phyloP scores from a whole-genome alignment of 1,284 basidiomycete species.

The Takashimella tepidaria region DNA sequence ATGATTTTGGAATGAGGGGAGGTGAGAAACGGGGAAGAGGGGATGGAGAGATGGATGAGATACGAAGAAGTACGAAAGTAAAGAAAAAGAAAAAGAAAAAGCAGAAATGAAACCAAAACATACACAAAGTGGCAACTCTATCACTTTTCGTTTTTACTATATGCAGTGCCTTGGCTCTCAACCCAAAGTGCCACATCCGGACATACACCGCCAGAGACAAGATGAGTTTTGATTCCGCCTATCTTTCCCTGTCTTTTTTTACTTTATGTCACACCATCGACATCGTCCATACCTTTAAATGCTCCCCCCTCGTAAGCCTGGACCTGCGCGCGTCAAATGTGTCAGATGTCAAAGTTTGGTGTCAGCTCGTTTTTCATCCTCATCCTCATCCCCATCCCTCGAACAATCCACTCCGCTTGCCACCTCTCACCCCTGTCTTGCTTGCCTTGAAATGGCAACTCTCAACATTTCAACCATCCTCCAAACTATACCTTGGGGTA shows the following conservation, averaged over 20 bases:
- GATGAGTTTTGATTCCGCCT: no score
- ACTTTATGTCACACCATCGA: no score
- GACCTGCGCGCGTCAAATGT: no score
- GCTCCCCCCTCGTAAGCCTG: no score
- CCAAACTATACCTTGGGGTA: slow-evolving; percentile 53
- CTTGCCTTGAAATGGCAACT: slow-evolving; percentile 38
- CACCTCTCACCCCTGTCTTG: not conserved
- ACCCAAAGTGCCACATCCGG: no score
- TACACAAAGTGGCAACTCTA: no score
- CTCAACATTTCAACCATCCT: slow-evolving; percentile 47
- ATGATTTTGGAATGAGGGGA: not conserved
- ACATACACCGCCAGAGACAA: no score
- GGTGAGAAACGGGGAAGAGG: not conserved
- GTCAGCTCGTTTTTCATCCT: not conserved
- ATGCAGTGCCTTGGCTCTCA: no score
- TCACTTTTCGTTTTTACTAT: no score
- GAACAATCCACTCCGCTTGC: not conserved
- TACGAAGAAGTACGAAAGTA: not conserved
- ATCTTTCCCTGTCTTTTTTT: no score
- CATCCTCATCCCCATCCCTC: not conserved
- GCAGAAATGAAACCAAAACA: not conserved
- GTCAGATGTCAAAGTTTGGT: not conserved
- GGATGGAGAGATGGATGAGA: not conserved
- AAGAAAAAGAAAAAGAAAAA: not conserved
- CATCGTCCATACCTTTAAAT: no score